These are phyloP conservation scores for Acanthamoeba lenticulata DNA, from an alignment of 208 protist genomes.

Conservation along the genomic window DNA sequence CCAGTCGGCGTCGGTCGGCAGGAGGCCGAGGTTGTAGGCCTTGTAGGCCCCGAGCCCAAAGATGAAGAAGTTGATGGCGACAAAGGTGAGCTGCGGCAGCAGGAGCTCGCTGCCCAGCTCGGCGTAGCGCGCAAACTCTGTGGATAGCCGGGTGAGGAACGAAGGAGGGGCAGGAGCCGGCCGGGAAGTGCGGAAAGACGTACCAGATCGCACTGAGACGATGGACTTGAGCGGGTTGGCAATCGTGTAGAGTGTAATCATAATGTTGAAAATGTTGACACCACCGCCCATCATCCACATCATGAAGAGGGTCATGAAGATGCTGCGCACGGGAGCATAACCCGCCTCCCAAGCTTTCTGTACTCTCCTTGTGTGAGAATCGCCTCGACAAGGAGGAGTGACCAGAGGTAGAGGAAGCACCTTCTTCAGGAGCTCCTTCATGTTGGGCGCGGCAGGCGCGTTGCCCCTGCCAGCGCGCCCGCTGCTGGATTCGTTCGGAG, in stretches of 20 bases:
- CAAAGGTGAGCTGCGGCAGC: constrained; percentile 36
- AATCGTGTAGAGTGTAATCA: constrained; percentile 62
- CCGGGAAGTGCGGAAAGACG: neutral
- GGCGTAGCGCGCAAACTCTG: constrained; percentile 7
- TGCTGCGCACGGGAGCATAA: neutral
- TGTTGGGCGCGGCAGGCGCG: neutral
- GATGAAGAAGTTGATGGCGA: neutral
- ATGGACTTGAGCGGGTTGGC: constrained; percentile 52
- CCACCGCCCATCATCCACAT: constrained; percentile 70
- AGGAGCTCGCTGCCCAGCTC: constrained; percentile 3
- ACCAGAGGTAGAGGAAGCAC: neutral
- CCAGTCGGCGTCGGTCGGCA: constrained; percentile 45
- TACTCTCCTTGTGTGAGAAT: neutral
- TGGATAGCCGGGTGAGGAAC: neutral
- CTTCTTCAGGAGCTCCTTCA: constrained; percentile 15
- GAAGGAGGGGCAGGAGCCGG: neutral
- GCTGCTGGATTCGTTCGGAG: neutral
- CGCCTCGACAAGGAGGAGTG: neutral
- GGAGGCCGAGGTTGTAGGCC: constrained; percentile 46
- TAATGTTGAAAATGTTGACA: constrained; percentile 72
- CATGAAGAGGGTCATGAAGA: constrained; percentile 75
- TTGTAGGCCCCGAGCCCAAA: constrained; percentile 46
- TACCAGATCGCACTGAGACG: neutral
- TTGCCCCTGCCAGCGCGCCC: neutral
- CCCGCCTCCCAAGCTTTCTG: constrained; percentile 68